These are phyloP conservation scores for Coelastrella sp. DNA, from an alignment of 139 green algal genomes.

Conservation along the genomic window DNA sequence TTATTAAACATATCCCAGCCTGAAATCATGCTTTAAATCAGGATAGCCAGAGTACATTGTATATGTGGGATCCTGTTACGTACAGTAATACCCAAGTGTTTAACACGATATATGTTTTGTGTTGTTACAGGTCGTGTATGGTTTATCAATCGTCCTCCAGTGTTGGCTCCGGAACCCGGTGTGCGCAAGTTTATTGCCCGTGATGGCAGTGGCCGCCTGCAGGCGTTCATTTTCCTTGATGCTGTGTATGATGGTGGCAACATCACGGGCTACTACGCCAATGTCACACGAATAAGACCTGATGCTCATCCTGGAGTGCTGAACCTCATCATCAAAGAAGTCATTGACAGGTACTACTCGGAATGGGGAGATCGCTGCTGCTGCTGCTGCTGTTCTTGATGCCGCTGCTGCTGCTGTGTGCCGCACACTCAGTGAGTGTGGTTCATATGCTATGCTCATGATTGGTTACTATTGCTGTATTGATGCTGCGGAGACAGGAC, in stretches of 20 bases:
- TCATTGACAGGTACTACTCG: slow-evolving; percentile 28
- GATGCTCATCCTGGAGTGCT: slow-evolving; percentile 25
- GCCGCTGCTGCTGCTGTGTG: too few relatives aligned
- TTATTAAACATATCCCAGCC: too few relatives aligned
- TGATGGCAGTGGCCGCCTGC: not conserved
- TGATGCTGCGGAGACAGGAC: too few relatives aligned
- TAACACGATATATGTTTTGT: too few relatives aligned
- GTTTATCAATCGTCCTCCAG: slow-evolving; percentile 27
- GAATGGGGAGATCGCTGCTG: not conserved
- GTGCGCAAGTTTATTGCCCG: slow-evolving; percentile 35
- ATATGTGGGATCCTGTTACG: too few relatives aligned
- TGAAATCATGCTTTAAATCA: too few relatives aligned
- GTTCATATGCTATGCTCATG: too few relatives aligned
- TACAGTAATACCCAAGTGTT: too few relatives aligned
- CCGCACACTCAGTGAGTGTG: too few relatives aligned
- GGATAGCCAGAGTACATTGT: too few relatives aligned
- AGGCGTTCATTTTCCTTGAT: slow-evolving; percentile 32
- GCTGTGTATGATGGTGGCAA: slow-evolving; percentile 5
- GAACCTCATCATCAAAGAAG: slow-evolving; percentile 25
- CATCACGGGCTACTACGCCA: slow-evolving; percentile 22
- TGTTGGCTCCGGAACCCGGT: not conserved
- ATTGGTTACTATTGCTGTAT: too few relatives aligned
- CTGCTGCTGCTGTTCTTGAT: not conserved
- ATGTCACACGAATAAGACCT: slow-evolving; percentile 34
- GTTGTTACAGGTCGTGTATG: not conserved